Evolutionary conservation across 1,139 yeast genomes (phyloP), one percentile per base, ranked within the genome.

Genomic region (Trichomonascaceae sp.): DNA sequence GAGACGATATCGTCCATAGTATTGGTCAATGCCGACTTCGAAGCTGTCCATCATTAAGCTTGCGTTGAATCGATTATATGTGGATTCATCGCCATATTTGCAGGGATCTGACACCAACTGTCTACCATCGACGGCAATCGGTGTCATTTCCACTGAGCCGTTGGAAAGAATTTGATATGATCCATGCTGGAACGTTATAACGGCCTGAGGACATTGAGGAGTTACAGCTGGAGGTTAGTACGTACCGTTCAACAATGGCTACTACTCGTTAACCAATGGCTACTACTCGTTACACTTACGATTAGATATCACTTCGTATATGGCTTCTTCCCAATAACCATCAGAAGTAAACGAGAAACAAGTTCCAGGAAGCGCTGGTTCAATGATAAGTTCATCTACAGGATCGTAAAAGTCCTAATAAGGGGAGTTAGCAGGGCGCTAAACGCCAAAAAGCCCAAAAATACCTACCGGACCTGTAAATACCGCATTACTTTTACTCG

Each of bases 341-440:
- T 93, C 98, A 17, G 78, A 82, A 1, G 97, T 91, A 74, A 93
- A 93, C 4, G 97, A 89, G 71, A 85, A 89, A 5, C 95, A 85
- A 57, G 91, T 82, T 27, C 99, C 99, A 3, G 99, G 97, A 53
- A 93, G 78, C 22, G 91, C 93, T 2, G 99, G 99, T 69, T 95
- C 99, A 61, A 90, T 87, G 57, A 93, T 76, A 30, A 91, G 80
- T 70, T 93, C 99, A 67, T 90, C 96, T 22, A 90, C 87, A 1
- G 99, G 99, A 69, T 93, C 98, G 68, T 83, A 93, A 66, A 93
- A 93, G 3, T 93, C 96, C 68, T 64, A 36, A 7, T n/a, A 2
- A 6, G 24, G 43, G 38, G 19, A 48, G 27, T 45, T 15, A 22
- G 45, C 6, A 22, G 20, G 20, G 20, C 38, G 2, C 22, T 12